A percentile compares a stretch with the other conserved stretches of the same genome.
These are phyloP conservation scores for Debaryomycetaceae sp. DNA, from an alignment of 1,139 yeast genomes.

Conservation along the genomic window DNA sequence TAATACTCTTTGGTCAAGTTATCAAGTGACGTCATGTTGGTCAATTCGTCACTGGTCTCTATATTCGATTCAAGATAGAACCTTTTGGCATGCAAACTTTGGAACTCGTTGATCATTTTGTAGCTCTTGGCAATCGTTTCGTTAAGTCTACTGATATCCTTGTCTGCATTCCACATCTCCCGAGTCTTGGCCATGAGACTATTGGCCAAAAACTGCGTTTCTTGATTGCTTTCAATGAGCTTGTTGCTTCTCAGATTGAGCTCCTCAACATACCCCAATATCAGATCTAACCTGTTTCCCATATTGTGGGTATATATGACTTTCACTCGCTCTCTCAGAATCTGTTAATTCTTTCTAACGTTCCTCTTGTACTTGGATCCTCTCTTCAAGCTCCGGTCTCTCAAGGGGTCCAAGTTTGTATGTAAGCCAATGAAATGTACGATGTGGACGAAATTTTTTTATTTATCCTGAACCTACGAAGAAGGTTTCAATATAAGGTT, in stretches of 20 bases:
- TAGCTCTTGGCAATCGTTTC: conserved; percentile 22
- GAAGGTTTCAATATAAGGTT: too few species aligned
- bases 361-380: too few species aligned
- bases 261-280: conserved; percentile 28
- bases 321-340: too few species aligned
- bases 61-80: conserved; percentile 35
- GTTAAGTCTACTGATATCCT: conserved; percentile 28
- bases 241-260: conserved; percentile 26
- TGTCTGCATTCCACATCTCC: conserved; percentile 26
- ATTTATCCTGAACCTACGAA: too few species aligned
- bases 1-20: conserved; percentile 47
- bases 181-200: conserved; percentile 19
- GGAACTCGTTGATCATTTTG: conserved; percentile 22
- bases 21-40: conserved; percentile 49
- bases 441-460: too few species aligned
- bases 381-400: too few species aligned
- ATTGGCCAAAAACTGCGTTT: conserved; percentile 20
- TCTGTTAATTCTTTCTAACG: too few species aligned
- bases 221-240: conserved; percentile 19
- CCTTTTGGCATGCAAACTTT: conserved; percentile 30
- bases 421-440: too few species aligned
- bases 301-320: too few species aligned
- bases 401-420: too few species aligned
- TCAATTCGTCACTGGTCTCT: conserved; percentile 27
- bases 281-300: conserved; percentile 22